Percentiles rank a stretch among this genome's conserved stretches.
Conservation (phyloP, 352 stramenopile genomes). For the Phytophthora ramorum region DNA sequence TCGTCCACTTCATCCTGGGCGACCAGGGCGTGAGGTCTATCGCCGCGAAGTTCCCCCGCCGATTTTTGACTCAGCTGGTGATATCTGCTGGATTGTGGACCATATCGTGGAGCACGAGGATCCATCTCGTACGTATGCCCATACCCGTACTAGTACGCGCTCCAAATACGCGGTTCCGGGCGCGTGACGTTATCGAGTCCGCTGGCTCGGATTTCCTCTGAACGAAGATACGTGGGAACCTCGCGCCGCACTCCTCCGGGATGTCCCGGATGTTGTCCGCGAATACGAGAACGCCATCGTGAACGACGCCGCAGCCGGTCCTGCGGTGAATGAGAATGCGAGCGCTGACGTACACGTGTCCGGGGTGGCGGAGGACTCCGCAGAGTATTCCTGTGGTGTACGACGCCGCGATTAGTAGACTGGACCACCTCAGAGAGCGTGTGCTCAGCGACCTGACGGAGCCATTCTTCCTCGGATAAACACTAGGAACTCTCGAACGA, state of each 20-base stretch:
- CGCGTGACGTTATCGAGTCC: neutral
- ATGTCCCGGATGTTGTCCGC: conserved; percentile 5
- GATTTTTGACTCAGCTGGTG: conserved; percentile 11
- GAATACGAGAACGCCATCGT: neutral
- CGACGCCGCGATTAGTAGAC: no score
- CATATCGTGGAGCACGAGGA: conserved; percentile 18
- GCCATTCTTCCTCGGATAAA: neutral
- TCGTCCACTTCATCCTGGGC: neutral
- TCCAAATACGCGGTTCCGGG: neutral
- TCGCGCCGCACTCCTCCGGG: conserved; percentile 2
- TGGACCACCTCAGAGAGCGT: neutral
- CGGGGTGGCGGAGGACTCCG: no score
- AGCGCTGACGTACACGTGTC: no score
- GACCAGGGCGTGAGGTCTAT: neutral
- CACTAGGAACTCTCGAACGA: no score
- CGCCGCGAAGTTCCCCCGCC: neutral
- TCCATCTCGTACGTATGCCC: neutral
- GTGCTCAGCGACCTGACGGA: neutral
- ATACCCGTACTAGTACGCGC: neutral
- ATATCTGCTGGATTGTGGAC: conserved; percentile 14
- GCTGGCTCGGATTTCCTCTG: conserved; percentile 6
- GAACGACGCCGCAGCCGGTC: neutral
- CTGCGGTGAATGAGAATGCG: no score
- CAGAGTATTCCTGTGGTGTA: no score
- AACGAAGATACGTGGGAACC: conserved; percentile 14